Conservation (phyloP, 805 yeast genomes). For the Pichia manshurica region DNA sequence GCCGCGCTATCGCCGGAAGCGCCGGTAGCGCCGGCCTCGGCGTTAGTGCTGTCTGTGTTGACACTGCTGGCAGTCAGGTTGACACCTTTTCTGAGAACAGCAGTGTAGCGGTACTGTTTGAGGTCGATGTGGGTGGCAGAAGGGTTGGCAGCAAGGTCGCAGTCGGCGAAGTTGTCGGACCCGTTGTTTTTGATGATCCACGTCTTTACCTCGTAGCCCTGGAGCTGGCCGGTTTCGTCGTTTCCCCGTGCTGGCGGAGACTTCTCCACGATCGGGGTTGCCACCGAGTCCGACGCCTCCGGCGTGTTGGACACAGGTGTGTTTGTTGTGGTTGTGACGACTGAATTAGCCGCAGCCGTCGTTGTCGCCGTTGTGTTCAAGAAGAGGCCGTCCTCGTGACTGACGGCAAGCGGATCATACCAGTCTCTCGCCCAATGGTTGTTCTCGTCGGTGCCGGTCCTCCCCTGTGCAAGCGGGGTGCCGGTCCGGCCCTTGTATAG, state of each 20-base stretch:
- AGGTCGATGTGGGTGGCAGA: background rate
- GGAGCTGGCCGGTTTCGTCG: conserved; percentile 19
- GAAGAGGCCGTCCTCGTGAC: background rate
- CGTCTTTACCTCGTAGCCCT: conserved; percentile 30
- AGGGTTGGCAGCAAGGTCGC: background rate
- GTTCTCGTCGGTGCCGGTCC: conserved; percentile 14
- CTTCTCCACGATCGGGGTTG: too few relatives aligned
- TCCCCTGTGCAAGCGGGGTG: conserved; percentile 19
- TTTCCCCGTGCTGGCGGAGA: too few relatives aligned
- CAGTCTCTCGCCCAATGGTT: conserved; percentile 30
- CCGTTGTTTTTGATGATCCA: conserved; percentile 25
- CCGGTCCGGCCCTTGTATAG: conserved; percentile 30
- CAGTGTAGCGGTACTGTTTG: background rate
- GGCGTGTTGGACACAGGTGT: too few relatives aligned
- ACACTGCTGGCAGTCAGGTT: background rate
- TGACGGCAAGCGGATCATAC: conserved; percentile 28
- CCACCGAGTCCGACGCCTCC: too few relatives aligned
- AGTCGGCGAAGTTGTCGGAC: background rate
- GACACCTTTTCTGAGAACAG: background rate
- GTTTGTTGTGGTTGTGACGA: too few relatives aligned
- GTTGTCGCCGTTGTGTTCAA: background rate
- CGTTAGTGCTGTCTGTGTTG: too few relatives aligned
- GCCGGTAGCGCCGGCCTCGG: background rate
- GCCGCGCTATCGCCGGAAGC: background rate
- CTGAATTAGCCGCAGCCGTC: too few relatives aligned